A percentile compares a stretch with the other conserved stretches of the same genome.
Evolutionary conservation across 2,329 filamentous ascomycete species (phyloP).

Genomic region (Huntiella omanensis): DNA sequence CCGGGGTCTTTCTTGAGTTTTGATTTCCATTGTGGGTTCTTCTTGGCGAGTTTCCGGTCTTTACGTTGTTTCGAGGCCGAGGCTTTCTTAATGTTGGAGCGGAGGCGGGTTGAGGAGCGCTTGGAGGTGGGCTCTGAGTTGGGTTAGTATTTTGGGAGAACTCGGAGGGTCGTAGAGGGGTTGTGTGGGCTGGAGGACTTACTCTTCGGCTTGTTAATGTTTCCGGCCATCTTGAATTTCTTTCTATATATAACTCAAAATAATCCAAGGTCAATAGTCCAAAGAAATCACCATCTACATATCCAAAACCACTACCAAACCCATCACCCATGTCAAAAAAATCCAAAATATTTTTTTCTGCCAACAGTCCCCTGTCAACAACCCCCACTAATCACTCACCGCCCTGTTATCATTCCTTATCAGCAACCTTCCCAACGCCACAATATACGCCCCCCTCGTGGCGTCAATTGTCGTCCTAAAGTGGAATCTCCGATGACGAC

Average conservation of each 20-base stretch:
- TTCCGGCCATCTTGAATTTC: slow-evolving; percentile 27
- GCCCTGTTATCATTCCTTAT: slow-evolving; percentile 4
- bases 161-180: no score
- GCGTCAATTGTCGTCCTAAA: not conserved
- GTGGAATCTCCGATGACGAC: not conserved
- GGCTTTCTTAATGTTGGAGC: slow-evolving; percentile 91
- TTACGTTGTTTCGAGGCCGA: slow-evolving; percentile 83
- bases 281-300: not conserved
- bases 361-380: slow-evolving; percentile 6
- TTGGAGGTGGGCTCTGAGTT: slow-evolving; percentile 77
- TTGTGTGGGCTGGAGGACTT: slow-evolving; percentile 13
- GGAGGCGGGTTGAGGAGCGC: slow-evolving; percentile 69
- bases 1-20: slow-evolving; percentile 95
- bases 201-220: slow-evolving; percentile 37
- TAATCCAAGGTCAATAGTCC: not conserved
- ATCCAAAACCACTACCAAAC: not conserved
- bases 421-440: not conserved
- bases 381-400: not conserved
- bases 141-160: not conserved
- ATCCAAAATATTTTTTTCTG: slow-evolving; percentile 11
- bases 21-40: slow-evolving; percentile 93
- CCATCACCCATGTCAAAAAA: slow-evolving; percentile 6
- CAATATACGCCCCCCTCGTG: not conserved
- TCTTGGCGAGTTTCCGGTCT: slow-evolving; percentile 71
- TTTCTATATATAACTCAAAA: slow-evolving; percentile 1